Conservation (phyloP, 2,329 filamentous ascomycete species). For the Septoria linicola region DNA sequence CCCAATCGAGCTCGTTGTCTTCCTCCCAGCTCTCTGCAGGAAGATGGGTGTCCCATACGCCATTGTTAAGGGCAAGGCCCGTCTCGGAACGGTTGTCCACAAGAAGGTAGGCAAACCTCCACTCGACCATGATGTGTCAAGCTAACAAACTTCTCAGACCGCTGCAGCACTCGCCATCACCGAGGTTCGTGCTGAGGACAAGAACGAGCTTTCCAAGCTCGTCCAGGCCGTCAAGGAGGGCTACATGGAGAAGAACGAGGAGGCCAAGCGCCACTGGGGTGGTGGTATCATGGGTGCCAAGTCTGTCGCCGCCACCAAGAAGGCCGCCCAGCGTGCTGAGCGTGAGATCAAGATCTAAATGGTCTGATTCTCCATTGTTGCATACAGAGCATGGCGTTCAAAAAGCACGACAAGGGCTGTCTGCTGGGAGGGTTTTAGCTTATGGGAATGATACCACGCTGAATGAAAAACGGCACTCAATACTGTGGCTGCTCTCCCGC, state of each 20-base stretch:
- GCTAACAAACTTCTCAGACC: slow-evolving; percentile 62
- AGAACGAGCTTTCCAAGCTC: slow-evolving; percentile 96
- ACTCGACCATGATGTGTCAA: slow-evolving; percentile 4
- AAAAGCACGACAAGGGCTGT: slow-evolving; percentile 25
- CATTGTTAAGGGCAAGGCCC: slow-evolving; percentile 99
- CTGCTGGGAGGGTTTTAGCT: slow-evolving; percentile 23
- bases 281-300: slow-evolving; percentile 99
- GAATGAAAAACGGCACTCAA: slow-evolving; percentile 24
- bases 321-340: slow-evolving; percentile 94
- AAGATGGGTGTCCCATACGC: slow-evolving; percentile 99
- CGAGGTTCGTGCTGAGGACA: slow-evolving; percentile 97
- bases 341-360: slow-evolving; percentile 93
- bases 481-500: slow-evolving; percentile 28
- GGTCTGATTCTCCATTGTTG: slow-evolving; percentile 12
- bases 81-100: slow-evolving; percentile 98
- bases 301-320: slow-evolving; percentile 73
- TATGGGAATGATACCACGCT: slow-evolving; percentile 27
- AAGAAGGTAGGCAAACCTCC: slow-evolving; percentile 73
- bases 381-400: slow-evolving; percentile 26
- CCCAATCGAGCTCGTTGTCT: slow-evolving; percentile 98
- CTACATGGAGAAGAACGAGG: slow-evolving; percentile 94
- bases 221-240: slow-evolving; percentile 96
- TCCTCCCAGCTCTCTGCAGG: slow-evolving; percentile 97
- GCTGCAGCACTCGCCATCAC: slow-evolving; percentile 93
- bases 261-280: slow-evolving; percentile 90